Percentiles rank a stretch among this genome's conserved stretches.
Conservation (phyloP, 106 monocot genomes). For the Acorus calamus region DNA sequence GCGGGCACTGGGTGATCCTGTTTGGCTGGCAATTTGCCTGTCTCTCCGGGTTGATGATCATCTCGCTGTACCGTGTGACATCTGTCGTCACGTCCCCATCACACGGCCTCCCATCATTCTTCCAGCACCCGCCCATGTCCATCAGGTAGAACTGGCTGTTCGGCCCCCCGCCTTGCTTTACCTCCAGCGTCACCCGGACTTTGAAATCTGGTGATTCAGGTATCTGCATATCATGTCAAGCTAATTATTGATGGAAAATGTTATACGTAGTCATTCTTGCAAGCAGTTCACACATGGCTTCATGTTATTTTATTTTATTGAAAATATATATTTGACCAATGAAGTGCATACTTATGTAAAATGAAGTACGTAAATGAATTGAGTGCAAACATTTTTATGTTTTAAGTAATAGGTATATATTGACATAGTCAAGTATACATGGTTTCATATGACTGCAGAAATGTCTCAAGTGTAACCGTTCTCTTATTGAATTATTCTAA, state of each 20-base stretch:
- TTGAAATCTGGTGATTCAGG: constrained; percentile 78
- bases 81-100: constrained; percentile 68
- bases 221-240: constrained; percentile 17
- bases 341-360: neutral
- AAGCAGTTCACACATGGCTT: no score
- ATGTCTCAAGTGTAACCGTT: no score
- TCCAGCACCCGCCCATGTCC: constrained; percentile 97
- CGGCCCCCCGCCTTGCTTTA: constrained; percentile 48
- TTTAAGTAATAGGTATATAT: no score
- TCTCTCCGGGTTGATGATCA: constrained; percentile 67
- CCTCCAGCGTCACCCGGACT: constrained; percentile 43
- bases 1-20: constrained; percentile 42
- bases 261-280: no score
- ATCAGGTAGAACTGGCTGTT: constrained; percentile 84
- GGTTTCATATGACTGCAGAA: no score
- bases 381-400: neutral
- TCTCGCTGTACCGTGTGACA: constrained; percentile 85
- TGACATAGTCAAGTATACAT: no score
- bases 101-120: constrained; percentile 65
- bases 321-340: no score
- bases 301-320: no score
- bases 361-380: neutral
- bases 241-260: no score
- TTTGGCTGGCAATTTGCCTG: constrained; percentile 34
- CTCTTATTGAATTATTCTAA: no score